Conservation (phyloP, 2,329 filamentous ascomycete species). For the Tolypocladium tropicale region DNA sequence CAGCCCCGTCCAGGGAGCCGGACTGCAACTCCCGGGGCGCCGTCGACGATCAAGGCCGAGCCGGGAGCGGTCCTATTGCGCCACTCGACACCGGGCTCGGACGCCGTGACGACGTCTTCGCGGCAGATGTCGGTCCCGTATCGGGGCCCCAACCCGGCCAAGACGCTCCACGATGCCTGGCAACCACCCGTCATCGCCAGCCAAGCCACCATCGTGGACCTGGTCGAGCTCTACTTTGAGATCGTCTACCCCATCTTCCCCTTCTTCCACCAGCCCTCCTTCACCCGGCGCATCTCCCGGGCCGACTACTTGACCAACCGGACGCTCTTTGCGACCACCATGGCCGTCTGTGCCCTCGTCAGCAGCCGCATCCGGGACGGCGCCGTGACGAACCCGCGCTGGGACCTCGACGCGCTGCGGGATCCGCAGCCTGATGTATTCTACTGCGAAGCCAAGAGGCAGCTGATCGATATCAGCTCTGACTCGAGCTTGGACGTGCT, state of each 20-base stretch:
- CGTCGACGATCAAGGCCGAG: neutral
- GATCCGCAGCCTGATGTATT: slow-evolving; percentile 12
- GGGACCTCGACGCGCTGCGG: slow-evolving; percentile 30
- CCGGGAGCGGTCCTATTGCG: neutral
- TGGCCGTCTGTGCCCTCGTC: slow-evolving; percentile 40
- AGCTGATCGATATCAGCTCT: slow-evolving; percentile 3
- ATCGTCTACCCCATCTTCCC: slow-evolving; percentile 44
- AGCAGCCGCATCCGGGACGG: slow-evolving; percentile 39
- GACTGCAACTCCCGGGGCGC: neutral
- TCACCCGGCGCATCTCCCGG: slow-evolving; percentile 26
- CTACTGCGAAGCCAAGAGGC: slow-evolving; percentile 8
- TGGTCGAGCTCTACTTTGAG: slow-evolving; percentile 40
- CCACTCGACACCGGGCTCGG: neutral
- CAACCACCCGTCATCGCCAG: slow-evolving; percentile 7
- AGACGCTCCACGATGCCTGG: slow-evolving; percentile 2
- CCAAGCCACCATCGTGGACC: slow-evolving; percentile 20
- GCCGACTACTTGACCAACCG: slow-evolving; percentile 31
- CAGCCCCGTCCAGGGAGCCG: neutral
- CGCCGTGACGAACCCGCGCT: slow-evolving; percentile 27
- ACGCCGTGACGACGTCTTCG: too few species aligned
- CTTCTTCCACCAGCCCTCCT: slow-evolving; percentile 36
- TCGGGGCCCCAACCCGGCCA: neutral
- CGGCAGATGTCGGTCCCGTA: neutral
- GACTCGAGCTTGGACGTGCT: slow-evolving; percentile 7
- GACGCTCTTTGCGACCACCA: slow-evolving; percentile 36